Evolutionary conservation across 2,329 filamentous ascomycete genomes (phyloP), one percentile per base, ranked within the genome.

Genomic region (Phaeosphaeria sp.): DNA sequence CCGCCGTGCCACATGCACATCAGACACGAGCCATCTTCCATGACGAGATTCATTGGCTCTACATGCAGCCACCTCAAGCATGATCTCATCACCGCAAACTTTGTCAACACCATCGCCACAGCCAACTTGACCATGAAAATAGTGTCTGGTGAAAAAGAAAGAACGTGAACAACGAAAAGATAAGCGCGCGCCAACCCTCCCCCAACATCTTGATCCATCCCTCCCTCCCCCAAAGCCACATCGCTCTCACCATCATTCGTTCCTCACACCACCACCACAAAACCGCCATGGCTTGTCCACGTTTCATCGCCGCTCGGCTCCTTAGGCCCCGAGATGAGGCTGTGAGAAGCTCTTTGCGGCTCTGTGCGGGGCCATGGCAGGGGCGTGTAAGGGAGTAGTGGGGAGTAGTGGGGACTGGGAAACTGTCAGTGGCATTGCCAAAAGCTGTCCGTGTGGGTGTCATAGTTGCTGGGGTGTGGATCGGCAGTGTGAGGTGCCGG

Each of bases 1-100:
- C 15, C 30, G 30, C 11, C 30, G 30, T 36, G 30, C 30, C 30
- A 13, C 30, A 36, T 52, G 57, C 48, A 51, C 51, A 51, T 57
- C 51, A 54, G 8, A 36, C 40, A 55, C 55, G 27, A 46, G 24
- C 30, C 30, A 13, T 36, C 30, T 36, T 13, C 30, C 30, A 13
- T 36, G 30, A 13, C 30, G 30, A 3, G 6, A 36, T 13, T 13
- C 15, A 36, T 36, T 36, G 6, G 30, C 11, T 13, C 30, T 6
- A 30, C 30, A 13, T 13, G 6, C 30, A 36, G 11, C 30, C 30
- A 36, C 3, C 30, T 36, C 11, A 36, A 6, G 30, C 30, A 36
- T 13, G 11, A 36, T 13, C 30, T 36, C 30, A 13, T 13, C 3
- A 36, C 11, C 30, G 30, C 3, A 13, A 13, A 7, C 3, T 36